A percentile compares a stretch with the other conserved stretches of the same genome.
These are phyloP conservation scores for Lepiota venenata DNA, from an alignment of 768 basidiomycete species.

Conservation along the genomic window DNA sequence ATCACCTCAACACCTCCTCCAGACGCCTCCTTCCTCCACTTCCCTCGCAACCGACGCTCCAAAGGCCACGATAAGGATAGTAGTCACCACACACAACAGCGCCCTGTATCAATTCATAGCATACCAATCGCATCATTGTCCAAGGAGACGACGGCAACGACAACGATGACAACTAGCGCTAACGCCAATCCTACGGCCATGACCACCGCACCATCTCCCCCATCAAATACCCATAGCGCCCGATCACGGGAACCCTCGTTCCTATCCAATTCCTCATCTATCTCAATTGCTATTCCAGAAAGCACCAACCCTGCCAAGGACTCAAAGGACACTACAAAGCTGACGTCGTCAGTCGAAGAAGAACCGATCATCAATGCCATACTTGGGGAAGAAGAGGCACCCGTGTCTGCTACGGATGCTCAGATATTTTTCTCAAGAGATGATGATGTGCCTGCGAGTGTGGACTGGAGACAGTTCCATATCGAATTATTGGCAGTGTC, in stretches of 20 bases:
- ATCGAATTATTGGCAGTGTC: constrained; percentile 32
- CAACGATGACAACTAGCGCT: no score
- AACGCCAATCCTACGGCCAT: no score
- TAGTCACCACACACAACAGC: no score
- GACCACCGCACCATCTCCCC: no score
- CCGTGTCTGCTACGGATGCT: constrained; percentile 16
- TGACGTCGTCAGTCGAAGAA: neutral
- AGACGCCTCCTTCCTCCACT: constrained; percentile 13
- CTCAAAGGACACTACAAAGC: neutral
- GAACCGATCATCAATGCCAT: constrained; percentile 16
- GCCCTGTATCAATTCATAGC: no score
- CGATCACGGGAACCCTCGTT: neutral
- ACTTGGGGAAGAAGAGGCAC: constrained; percentile 37
- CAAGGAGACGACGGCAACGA: no score
- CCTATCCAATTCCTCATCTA: constrained; percentile 1
- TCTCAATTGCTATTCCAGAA: constrained; percentile 7
- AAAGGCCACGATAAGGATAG: no score
- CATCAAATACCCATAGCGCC: no score
- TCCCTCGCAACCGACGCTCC: neutral
- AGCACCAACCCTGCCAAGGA: neutral
- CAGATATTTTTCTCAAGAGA: constrained; percentile 27
- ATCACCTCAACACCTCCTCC: constrained; percentile 1
- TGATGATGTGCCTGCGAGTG: constrained; percentile 29
- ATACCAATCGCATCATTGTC: no score
- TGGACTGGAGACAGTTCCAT: constrained; percentile 61